Base-by-base conservation (phyloP, 169 alveolate species). In the Cyclospora cayetanensis region DNA sequence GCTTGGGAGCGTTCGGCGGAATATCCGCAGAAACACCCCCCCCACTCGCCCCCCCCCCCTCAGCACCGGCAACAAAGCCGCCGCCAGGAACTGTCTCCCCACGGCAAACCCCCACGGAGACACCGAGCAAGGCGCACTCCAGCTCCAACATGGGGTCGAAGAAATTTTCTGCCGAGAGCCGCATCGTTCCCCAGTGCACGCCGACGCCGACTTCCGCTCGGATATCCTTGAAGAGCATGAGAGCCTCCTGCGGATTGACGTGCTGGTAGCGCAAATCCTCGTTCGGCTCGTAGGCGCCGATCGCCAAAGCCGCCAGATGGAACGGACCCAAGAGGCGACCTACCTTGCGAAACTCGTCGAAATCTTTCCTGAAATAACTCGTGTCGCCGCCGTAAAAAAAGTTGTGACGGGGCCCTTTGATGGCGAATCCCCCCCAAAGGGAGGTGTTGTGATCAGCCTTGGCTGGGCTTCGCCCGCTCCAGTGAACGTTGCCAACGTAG, bases 261-360 rank as follows among this genome's bases (percentile, higher is more conserved):
- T 85, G 91, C 70, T 85, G 91, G n/a, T 37, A 85, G 20, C 84
- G 41, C 35, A 85, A 72, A 31, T 85, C 91, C 39, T 39, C 91
- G 50, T 85, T 85, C 29, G 91, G 91, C 52, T 85, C 91, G 72
- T 85, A 85, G 35, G 91, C 91, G n/a, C 91, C 91, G 4, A 85
- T 85, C 2, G 91, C 83, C 43, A 85, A 27, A 4, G 91, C 91
- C 12, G 91, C 91, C 18, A 85, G 37, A 46, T 85, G 91, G 37
- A 85, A 85, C 68, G 91, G 91, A 20, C 91, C 91, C 39, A 85
- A 39, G 22, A 85, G 7, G 12, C 74, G 29, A 4, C 91, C 91
- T 1, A 85, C 46, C 50, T 85, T 85, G 37, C 43, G 25, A 18
- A 46, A 85, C 53, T 85, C 91, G 70, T 85, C 91, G 9, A 85